These are phyloP conservation scores for Coffea canephora DNA, from an alignment of 257 asterid genomes.

Conservation along the genomic window DNA sequence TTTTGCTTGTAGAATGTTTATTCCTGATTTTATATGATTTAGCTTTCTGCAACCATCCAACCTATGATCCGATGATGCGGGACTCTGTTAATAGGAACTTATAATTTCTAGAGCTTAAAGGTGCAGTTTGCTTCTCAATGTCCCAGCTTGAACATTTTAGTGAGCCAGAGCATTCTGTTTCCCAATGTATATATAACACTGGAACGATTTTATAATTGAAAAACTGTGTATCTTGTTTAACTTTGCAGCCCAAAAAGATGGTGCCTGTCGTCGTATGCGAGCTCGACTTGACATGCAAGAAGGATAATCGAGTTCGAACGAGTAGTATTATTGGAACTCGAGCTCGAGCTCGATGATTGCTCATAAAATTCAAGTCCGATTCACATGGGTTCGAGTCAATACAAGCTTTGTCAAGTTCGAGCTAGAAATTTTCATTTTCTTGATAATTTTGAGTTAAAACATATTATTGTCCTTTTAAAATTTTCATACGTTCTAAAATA, in stretches of 20 bases:
- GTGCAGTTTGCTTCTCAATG: not conserved
- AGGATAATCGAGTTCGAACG: too few species aligned
- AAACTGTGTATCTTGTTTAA: too few species aligned
- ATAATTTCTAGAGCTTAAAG: not conserved
- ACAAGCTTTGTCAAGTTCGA: too few species aligned
- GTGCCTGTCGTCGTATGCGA: not conserved
- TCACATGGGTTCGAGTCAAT: too few species aligned
- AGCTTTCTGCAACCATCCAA: not conserved
- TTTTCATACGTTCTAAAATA: too few species aligned
- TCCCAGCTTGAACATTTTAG: not conserved
- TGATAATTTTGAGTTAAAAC: too few species aligned
- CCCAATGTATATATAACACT: not conserved
- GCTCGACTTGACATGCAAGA: too few species aligned
- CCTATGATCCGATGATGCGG: not conserved
- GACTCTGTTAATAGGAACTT: not conserved
- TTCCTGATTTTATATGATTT: not conserved
- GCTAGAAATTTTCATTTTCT: too few species aligned
- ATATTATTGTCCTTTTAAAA: too few species aligned
- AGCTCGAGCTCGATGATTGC: too few species aligned
- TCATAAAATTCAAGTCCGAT: too few species aligned
- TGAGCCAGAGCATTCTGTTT: not conserved
- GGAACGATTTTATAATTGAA: not conserved
- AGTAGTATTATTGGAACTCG: too few species aligned
- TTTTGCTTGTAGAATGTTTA: conserved; percentile 1
- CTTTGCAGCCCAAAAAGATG: not conserved